Conservation (phyloP, 225 moss, liverwort and hornwort genomes). For the Pleurozium schreberi region DNA sequence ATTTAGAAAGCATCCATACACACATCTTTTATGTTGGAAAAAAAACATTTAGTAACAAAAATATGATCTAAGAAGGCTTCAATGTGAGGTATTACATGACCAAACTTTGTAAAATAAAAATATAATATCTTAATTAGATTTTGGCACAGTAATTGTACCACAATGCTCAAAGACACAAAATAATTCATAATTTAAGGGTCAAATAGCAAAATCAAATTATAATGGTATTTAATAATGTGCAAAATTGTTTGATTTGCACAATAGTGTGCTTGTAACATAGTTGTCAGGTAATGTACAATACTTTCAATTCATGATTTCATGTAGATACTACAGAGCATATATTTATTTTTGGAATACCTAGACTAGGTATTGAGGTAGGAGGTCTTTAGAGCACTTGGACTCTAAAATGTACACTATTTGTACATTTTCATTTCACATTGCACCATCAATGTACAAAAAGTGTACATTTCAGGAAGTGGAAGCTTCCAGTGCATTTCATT, state of each 20-base stretch:
- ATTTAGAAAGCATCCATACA: background rate
- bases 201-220: background rate
- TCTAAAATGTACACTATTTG: background rate
- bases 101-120: background rate
- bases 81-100: background rate
- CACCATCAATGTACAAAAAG: background rate
- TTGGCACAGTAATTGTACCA: background rate
- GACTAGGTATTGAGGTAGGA: background rate
- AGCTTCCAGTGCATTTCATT: rapidly evolving
- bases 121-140: background rate
- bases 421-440: background rate
- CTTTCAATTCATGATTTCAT: background rate
- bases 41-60: background rate
- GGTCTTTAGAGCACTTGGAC: rapidly evolving
- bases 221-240: background rate
- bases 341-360: background rate
- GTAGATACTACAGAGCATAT: background rate
- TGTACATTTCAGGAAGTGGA: background rate
- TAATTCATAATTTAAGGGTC: background rate
- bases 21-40: background rate
- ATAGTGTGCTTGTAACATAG: rapidly evolving
- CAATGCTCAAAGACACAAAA: background rate
- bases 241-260: background rate
- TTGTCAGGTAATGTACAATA: rapidly evolving
- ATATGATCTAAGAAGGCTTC: background rate